Conservation (phyloP, 805 yeast genomes). For the Lachancea quebecensis region DNA sequence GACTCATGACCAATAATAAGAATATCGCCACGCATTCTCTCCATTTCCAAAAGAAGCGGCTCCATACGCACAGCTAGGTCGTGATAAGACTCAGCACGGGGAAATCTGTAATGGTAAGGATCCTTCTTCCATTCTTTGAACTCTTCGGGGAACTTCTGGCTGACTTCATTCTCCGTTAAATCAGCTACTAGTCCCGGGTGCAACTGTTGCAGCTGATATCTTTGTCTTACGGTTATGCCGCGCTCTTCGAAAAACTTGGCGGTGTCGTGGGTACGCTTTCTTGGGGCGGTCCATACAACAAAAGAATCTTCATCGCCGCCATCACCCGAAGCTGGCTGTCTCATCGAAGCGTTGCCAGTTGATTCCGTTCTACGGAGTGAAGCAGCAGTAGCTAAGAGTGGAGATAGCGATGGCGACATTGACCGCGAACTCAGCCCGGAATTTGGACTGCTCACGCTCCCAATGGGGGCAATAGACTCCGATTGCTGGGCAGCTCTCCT, state of each 20-base stretch:
- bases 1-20: slow-evolving; percentile 91
- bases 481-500: slow-evolving; percentile 11
- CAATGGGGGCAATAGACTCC: background rate
- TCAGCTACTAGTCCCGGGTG: slow-evolving; percentile 86
- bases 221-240: slow-evolving; percentile 61
- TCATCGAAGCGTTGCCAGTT: slow-evolving; percentile 21
- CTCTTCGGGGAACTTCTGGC: slow-evolving; percentile 58
- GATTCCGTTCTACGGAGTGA: slow-evolving; percentile 20
- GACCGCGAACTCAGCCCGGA: slow-evolving; percentile 5
- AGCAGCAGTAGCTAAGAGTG: slow-evolving; percentile 25
- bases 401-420: slow-evolving; percentile 14
- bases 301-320: slow-evolving; percentile 55
- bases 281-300: slow-evolving; percentile 92
- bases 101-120: slow-evolving; percentile 88
- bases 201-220: slow-evolving; percentile 78
- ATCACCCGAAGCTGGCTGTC: slow-evolving; percentile 42
- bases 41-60: slow-evolving; percentile 89
- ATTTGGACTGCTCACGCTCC: background rate
- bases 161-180: slow-evolving; percentile 53
- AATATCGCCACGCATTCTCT: slow-evolving; percentile 80
- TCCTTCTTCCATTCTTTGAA: slow-evolving; percentile 58
- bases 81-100: slow-evolving; percentile 92
- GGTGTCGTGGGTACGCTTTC: slow-evolving; percentile 76
- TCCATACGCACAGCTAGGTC: slow-evolving; percentile 93
- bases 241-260: slow-evolving; percentile 58